Conservation (phyloP, 2,329 filamentous ascomycete species). For the Cadophora sp. region DNA sequence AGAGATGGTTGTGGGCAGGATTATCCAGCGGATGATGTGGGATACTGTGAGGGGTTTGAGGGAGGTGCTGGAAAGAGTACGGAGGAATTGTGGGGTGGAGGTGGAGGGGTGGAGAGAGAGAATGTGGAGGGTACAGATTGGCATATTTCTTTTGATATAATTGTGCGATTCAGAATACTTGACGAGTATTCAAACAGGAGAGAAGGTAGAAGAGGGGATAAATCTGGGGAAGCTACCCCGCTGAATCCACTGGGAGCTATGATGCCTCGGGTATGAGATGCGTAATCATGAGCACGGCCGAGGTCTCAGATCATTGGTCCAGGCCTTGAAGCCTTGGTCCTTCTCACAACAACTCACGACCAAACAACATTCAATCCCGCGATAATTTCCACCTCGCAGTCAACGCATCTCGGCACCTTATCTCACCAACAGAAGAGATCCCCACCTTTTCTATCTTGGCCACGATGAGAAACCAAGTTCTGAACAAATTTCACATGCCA, state of each 20-base stretch:
- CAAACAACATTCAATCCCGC: background rate
- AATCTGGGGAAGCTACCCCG: slow-evolving; percentile 16
- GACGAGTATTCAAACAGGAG: background rate
- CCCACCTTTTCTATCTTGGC: background rate
- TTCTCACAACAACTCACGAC: background rate
- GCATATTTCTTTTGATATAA: slow-evolving; percentile 47
- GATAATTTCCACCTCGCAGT: background rate
- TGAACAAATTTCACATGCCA: slow-evolving; percentile 11
- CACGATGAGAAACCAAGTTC: background rate
- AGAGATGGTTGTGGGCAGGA: slow-evolving; percentile 52
- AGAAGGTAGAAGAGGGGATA: slow-evolving; percentile 1
- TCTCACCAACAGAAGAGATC: background rate
- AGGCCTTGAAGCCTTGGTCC: background rate
- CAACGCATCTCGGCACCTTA: background rate
- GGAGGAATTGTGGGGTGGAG: slow-evolving; percentile 49
- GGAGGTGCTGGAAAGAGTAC: slow-evolving; percentile 44
- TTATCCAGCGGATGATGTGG: slow-evolving; percentile 55
- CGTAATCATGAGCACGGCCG: slow-evolving; percentile 16
- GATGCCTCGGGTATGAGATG: background rate
- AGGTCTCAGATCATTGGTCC: slow-evolving; percentile 9
- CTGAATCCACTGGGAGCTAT: background rate
- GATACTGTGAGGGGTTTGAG: slow-evolving; percentile 51
- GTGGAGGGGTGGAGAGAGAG: slow-evolving; percentile 48
- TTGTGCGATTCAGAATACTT: background rate
- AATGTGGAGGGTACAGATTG: slow-evolving; percentile 55